Percentiles rank a stretch among this genome's conserved stretches.
These are phyloP conservation scores for Fomitopsis betulina DNA, from an alignment of 1,284 basidiomycete genomes.

Conservation along the genomic window DNA sequence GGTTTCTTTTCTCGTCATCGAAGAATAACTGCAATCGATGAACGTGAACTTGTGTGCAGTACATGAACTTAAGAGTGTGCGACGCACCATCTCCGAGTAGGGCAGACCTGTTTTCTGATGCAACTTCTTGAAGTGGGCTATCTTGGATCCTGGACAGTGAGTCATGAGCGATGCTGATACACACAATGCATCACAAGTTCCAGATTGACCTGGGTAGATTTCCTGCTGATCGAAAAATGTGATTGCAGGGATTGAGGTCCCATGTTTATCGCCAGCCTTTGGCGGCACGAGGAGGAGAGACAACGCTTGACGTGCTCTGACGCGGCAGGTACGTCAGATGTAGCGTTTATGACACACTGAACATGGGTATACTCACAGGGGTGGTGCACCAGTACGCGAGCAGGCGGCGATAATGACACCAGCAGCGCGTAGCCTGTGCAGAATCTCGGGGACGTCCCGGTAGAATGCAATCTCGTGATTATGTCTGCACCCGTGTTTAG, in stretches of 20 bases:
- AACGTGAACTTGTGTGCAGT: not conserved
- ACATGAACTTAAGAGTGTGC: not conserved
- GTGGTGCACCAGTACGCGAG: conserved; percentile 69
- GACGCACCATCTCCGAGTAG: conserved; percentile 76
- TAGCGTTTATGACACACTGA: not conserved
- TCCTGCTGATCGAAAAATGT: conserved; percentile 77
- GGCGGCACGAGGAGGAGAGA: conserved; percentile 62
- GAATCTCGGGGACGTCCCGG: conserved; percentile 70
- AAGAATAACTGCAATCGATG: conserved; percentile 66
- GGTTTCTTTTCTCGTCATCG: conserved; percentile 77
- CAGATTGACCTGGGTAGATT: conserved; percentile 70
- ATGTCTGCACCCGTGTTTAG: conserved; percentile 34
- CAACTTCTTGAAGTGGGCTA: conserved; percentile 74
- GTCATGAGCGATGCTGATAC: not conserved
- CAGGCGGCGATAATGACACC: conserved; percentile 68
- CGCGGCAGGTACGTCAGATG: not conserved
- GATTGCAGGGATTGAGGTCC: conserved; percentile 46
- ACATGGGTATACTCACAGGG: conserved; percentile 51
- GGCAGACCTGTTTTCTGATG: conserved; percentile 78
- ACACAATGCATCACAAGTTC: not conserved
- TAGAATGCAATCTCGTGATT: conserved; percentile 65
- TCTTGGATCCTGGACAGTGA: conserved; percentile 61
- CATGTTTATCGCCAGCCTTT: conserved; percentile 32
- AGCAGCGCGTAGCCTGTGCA: conserved; percentile 54
- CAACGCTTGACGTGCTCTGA: conserved; percentile 74